Base-by-base conservation (phyloP, 352 stramenopile genomes). In the Elongisporangium undulatum region DNA sequence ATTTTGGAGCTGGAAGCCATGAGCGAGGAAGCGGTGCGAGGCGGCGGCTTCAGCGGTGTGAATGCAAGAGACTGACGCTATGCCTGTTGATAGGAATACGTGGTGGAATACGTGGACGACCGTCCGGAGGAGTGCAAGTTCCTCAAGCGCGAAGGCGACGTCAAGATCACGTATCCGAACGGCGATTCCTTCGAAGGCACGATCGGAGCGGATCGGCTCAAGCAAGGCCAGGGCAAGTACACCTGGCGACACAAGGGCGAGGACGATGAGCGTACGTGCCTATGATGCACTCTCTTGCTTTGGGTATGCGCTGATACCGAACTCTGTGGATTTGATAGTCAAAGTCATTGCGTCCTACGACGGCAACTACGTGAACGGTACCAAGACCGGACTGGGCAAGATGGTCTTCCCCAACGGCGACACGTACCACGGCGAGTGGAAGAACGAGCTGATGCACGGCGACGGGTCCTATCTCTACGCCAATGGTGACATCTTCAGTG, bases 351-450 rank as follows among this genome's bases (percentile, higher is more conserved):
- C 79, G 50, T 82, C 79, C 20, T 97, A 92, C 64, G 87, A 97
- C 61, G 92, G 92, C 51, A 72, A 73, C 15, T 98, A 98, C 63
- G 75, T 85, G 34, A 77, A 94, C 58, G 89, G 92, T 29, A 76
- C 72, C 65, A 94, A 93, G 71, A 72, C 85, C 17, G 92, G 91
- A 38, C 64, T 93, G 3, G 92, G 92, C n/a, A 95, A 95, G 64
- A 97, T 98, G 87, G 86, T 75, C 6, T 97, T 96, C 58, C 85
- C 89, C 2, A 96, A 95, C 54, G 91, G 89, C 24, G 89, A 97
- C 57, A 74, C 75, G 51, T 98, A 96, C 60, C 86, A 95, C 53
- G 92, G 92, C 51, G 83, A 96, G 61, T 98, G 90, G 90, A 79
- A 84, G 62, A 63, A 79, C 22, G 76, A 93, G 62, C 79, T 75